A percentile compares a stretch with the other conserved stretches of the same genome.
phyloP scores from a whole-genome alignment of 805 yeast species.

The Metschnikowia kunwiensis region DNA sequence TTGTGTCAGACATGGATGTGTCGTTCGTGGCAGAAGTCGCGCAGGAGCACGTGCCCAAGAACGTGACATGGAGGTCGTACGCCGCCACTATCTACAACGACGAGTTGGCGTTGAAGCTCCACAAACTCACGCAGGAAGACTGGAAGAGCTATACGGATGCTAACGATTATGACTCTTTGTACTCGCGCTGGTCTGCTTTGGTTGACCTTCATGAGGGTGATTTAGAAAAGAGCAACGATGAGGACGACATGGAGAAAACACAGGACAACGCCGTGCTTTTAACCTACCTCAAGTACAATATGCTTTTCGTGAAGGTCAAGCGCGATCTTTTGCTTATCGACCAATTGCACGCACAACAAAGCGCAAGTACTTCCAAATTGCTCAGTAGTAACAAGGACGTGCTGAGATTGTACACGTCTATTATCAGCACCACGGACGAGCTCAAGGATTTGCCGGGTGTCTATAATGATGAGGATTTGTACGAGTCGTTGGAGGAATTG shows the following conservation, averaged over 20 bases:
- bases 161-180: conserved; percentile 52
- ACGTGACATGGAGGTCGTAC: conserved; percentile 50
- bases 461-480: conserved; percentile 72
- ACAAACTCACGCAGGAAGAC: conserved; percentile 33
- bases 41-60: conserved; percentile 26
- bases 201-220: conserved; percentile 56
- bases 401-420: conserved; percentile 47
- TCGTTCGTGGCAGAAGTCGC: conserved; percentile 32
- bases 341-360: conserved; percentile 21
- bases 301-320: conserved; percentile 61
- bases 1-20: conserved; percentile 39
- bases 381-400: conserved; percentile 35
- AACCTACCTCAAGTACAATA: conserved; percentile 71
- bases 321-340: conserved; percentile 60
- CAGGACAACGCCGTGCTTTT: conserved; percentile 72
- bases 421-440: conserved; percentile 53
- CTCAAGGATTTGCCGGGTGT: conserved; percentile 88
- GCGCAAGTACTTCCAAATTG: conserved; percentile 10
- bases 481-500: conserved; percentile 50
- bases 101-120: conserved; percentile 62
- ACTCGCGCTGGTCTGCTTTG: conserved; percentile 68
- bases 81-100: conserved; percentile 65
- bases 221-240: conserved; percentile 47
- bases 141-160: conserved; percentile 33
- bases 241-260: conserved; percentile 53